phyloP scores from a whole-genome alignment of 495 filamentous ascomycete species.

The Xylaria telfairii region DNA sequence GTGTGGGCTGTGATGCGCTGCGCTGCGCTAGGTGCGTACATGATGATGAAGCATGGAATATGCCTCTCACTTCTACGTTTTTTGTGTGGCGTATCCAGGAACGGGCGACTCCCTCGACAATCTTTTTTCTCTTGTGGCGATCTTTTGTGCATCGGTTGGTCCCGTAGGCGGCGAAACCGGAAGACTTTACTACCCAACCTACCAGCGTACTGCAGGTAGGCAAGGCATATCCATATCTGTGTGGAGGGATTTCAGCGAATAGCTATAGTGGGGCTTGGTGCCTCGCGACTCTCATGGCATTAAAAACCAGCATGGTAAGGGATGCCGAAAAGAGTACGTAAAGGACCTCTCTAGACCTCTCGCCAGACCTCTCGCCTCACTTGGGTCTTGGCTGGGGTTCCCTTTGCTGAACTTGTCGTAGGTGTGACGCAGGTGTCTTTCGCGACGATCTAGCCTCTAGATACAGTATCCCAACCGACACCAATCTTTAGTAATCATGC shows the following conservation, averaged over 20 bases:
- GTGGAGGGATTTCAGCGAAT: not conserved
- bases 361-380: conserved; percentile 8
- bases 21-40: not conserved
- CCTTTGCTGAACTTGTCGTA: not conserved
- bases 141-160: not conserved
- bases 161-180: not conserved
- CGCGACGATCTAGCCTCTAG: not conserved
- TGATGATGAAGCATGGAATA: conserved; percentile 1
- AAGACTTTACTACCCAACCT: not conserved
- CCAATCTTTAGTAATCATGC: conserved; percentile 20
- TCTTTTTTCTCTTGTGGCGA: not conserved
- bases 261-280: not conserved
- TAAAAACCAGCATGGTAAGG: not conserved
- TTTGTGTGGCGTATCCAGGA: not conserved
- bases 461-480: not conserved
- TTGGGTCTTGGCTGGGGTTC: not conserved
- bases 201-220: not conserved
- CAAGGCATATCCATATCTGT: not conserved
- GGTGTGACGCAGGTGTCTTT: conserved; percentile 2
- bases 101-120: not conserved
- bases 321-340: not conserved
- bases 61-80: conserved; percentile 8
- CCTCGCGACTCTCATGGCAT: not conserved
- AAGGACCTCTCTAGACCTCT: no score
- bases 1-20: conserved; percentile 1